Base-by-base conservation (phyloP, 2,329 filamentous ascomycete species). In the Davidsoniella neocaledoniae region DNA sequence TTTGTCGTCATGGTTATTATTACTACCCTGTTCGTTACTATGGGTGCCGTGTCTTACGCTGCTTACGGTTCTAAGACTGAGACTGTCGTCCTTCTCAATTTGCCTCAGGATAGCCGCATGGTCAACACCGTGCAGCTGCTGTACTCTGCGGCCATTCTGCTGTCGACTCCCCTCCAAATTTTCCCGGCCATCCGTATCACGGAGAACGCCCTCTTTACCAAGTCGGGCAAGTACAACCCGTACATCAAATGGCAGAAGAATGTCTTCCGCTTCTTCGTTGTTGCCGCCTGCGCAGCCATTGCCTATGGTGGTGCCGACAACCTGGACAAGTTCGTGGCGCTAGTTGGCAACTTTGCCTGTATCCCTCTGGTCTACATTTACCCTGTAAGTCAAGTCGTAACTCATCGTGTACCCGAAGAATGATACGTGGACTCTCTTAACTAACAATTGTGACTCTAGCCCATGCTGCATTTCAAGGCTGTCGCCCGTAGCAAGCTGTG, bases 191-290 rank as follows among this genome's bases (percentile, higher is more conserved):
- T 98, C 59, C 83, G 90, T 61, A 98, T 98, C 60, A 86, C 86
- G 33, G 88, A 94, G 66, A 94, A 94, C 58, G 86, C 87, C 56
- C 72, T 96, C 5, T 98, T 96, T 64, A 94, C 85, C 21, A 76
- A 83, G 61, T 94, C 87, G 55, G 88, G 91, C 58, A 98, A 98
- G 66, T 94, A 95, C 68, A 95, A 96, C 62, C 88, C 87, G 0
- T 91, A 86, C 61, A 94, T 98, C 71, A 98, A 98, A 70, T 98
- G 91, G 91, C 85, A 96, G 73, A 98, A 98, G 78, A 98, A 98
- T 58, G 70, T 83, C 33, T 98, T 94, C 70, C 82, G 91, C 49
- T 98, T 96, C 71, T 81, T 90, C 61, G 78, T 95, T 55, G 91
- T 96, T 46, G 76, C 85, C 59, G 65, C 91, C 21, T 96, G 91